phyloP scores from a whole-genome alignment of 208 protist genomes.

The Zelonia costaricensis region DNA sequence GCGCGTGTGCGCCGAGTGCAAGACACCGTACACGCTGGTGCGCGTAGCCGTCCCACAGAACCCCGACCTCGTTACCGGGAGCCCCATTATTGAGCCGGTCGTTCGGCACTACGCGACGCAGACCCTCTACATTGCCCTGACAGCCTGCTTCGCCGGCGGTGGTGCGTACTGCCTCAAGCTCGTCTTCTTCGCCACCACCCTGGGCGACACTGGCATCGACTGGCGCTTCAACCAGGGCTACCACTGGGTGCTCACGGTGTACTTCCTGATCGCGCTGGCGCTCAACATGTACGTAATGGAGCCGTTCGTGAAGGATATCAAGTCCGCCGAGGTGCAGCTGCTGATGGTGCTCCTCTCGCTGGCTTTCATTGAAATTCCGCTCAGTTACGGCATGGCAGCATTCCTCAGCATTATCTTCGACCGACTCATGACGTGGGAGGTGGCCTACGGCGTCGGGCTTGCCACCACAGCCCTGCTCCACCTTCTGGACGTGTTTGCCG shows the following conservation, averaged over 20 bases:
- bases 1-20: slow-evolving; percentile 32
- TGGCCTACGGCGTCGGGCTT: slow-evolving; percentile 25
- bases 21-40: slow-evolving; percentile 29
- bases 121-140: not conserved
- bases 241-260: slow-evolving; percentile 22
- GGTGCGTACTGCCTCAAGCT: slow-evolving; percentile 22
- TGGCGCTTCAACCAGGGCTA: slow-evolving; percentile 25
- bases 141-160: slow-evolving; percentile 4
- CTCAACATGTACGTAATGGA: slow-evolving; percentile 26
- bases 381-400: slow-evolving; percentile 20
- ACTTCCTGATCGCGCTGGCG: slow-evolving; percentile 18
- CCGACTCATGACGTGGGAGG: slow-evolving; percentile 25
- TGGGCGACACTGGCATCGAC: slow-evolving; percentile 12
- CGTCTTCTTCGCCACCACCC: slow-evolving; percentile 7
- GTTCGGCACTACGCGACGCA: slow-evolving; percentile 20
- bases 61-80: slow-evolving; percentile 17
- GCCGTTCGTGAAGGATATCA: slow-evolving; percentile 19
- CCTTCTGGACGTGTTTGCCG: slow-evolving; percentile 16
- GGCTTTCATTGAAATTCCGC: slow-evolving; percentile 21
- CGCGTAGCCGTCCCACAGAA: slow-evolving; percentile 23
- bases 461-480: slow-evolving; percentile 11
- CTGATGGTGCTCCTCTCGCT: slow-evolving; percentile 26
- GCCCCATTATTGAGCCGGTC: slow-evolving; percentile 24
- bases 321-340: slow-evolving; percentile 18
- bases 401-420: slow-evolving; percentile 27